Conservation (phyloP, 768 basidiomycete genomes). For the Rubroboletus satanas region DNA sequence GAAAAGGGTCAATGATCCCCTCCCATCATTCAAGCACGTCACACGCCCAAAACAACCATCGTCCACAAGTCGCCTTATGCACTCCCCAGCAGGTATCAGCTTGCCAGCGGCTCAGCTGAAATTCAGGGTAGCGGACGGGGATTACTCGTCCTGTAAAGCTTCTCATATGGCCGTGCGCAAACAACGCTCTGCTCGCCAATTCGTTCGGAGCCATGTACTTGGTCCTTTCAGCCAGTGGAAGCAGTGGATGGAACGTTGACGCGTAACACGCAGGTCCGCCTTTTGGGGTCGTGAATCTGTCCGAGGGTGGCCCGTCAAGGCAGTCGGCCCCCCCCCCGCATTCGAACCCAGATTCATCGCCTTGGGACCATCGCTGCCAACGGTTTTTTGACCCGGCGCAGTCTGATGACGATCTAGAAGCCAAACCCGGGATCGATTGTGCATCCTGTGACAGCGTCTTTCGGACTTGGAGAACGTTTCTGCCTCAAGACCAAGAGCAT, state of each 20-base stretch:
- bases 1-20: constrained; percentile 13
- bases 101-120: constrained; percentile 17
- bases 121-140: constrained; percentile 30
- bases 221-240: background rate
- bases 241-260: background rate
- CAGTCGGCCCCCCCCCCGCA: constrained; percentile 1
- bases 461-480: constrained; percentile 24
- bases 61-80: constrained; percentile 11
- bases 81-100: constrained; percentile 8
- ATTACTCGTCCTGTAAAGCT: constrained; percentile 27
- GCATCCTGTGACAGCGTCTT: constrained; percentile 18
- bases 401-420: constrained; percentile 8
- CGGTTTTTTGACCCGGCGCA: background rate
- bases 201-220: background rate
- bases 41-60: constrained; percentile 12
- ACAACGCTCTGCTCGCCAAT: constrained; percentile 5
- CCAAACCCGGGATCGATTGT: background rate
- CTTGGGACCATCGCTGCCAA: background rate
- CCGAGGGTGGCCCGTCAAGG: background rate
- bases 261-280: background rate
- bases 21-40: constrained; percentile 12
- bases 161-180: constrained; percentile 20
- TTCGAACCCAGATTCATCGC: background rate
- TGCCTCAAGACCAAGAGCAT: constrained; percentile 20
- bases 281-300: background rate